phyloP scores from a whole-genome alignment of 2,329 filamentous ascomycete genomes.

The Fusarium luffae region DNA sequence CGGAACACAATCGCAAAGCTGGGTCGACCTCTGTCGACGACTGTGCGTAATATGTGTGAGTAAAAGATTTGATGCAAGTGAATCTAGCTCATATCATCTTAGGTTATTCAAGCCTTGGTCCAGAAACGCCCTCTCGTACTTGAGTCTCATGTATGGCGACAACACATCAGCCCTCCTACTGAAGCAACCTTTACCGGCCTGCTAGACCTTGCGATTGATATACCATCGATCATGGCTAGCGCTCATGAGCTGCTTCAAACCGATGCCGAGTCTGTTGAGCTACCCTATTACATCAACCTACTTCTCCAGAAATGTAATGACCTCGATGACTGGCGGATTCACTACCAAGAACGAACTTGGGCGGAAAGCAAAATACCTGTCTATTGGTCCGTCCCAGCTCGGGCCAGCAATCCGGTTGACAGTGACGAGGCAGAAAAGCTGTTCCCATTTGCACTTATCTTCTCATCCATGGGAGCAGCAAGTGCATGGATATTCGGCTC shows the following conservation, averaged over 20 bases:
- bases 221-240: neutral
- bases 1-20: neutral
- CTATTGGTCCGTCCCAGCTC: constrained; percentile 4
- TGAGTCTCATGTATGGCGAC: neutral
- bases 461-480: neutral
- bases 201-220: neutral
- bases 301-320: neutral
- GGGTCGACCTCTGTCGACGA: constrained; percentile 7
- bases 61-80: rapidly evolving
- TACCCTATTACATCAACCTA: rapidly evolving
- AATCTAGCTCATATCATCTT: neutral
- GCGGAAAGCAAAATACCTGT: neutral
- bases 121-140: neutral
- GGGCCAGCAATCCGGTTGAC: neutral
- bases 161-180: neutral
- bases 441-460: neutral
- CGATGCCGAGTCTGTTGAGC: rapidly evolving
- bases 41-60: constrained; percentile 15
- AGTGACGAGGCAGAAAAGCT: neutral
- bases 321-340: neutral
- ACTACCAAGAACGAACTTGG: neutral
- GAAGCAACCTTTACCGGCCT: neutral
- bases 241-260: neutral
- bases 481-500: constrained; percentile 1
- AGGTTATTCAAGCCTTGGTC: constrained; percentile 9